Conservation (phyloP, 345 rosid species). For the Lepidium sativum region DNA sequence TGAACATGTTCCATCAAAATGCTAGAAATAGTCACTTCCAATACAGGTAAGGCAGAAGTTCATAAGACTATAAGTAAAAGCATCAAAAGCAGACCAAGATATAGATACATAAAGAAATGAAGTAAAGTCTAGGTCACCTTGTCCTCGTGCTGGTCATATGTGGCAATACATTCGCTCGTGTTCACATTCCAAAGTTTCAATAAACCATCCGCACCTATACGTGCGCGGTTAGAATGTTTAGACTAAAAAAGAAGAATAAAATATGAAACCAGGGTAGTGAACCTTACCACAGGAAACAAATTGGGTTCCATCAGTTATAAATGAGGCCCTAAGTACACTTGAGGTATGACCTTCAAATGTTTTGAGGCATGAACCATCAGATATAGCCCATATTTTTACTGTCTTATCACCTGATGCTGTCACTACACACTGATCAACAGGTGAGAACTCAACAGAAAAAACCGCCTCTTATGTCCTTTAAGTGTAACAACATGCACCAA, state of each 20-base stretch:
- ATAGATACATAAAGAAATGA: background rate
- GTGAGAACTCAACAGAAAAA: conserved; percentile 97
- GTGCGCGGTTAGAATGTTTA: conserved; percentile 13
- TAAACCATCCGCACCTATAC: conserved; percentile 90
- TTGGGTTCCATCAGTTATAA: conserved; percentile 81
- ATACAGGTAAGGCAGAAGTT: background rate
- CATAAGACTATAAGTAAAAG: background rate
- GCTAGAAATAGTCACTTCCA: background rate
- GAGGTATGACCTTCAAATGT: conserved; percentile 97
- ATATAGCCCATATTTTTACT: conserved; percentile 81
- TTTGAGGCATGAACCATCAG: conserved; percentile 90
- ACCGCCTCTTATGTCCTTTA: conserved; percentile 90
- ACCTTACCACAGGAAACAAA: conserved; percentile 87
- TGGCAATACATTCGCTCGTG: conserved; percentile 79
- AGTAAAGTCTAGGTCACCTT: conserved; percentile 44
- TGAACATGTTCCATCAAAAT: conserved; percentile 2
- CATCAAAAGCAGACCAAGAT: background rate
- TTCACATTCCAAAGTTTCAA: conserved; percentile 87
- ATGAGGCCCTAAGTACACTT: conserved; percentile 81
- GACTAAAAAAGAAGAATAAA: background rate
- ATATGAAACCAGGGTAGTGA: background rate
- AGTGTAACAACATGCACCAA: conserved; percentile 70
- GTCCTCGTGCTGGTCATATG: conserved; percentile 90
- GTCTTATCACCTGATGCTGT: conserved; percentile 96
- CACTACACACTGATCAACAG: conserved; percentile 89